A percentile compares a stretch with the other conserved stretches of the same genome.
These are phyloP conservation scores for Jasminum sambac DNA, from an alignment of 257 asterid genomes.

Conservation along the genomic window DNA sequence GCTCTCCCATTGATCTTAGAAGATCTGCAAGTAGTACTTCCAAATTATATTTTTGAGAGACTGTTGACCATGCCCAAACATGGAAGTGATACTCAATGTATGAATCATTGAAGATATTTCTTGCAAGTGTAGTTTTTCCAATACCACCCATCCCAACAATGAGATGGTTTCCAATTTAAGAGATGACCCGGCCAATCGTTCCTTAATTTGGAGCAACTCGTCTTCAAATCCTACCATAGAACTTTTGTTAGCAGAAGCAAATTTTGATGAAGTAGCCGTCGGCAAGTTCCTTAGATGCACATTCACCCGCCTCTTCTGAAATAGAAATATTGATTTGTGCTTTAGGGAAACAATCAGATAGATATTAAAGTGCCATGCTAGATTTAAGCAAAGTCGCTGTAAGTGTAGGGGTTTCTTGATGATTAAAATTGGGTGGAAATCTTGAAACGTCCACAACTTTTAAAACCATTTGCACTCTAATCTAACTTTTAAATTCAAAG, in stretches of 20 bases:
- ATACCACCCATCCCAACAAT: constrained; percentile 21
- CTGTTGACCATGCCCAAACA: constrained; percentile 17
- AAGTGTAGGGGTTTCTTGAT: no score
- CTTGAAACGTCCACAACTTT: no score
- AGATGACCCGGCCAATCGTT: neutral
- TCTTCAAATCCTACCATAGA: neutral
- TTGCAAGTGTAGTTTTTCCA: constrained; percentile 24
- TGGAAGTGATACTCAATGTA: constrained; percentile 1
- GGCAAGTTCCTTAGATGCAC: neutral
- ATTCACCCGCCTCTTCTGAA: neutral
- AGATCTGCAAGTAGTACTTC: constrained; percentile 14
- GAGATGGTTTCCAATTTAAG: neutral
- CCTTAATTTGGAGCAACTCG: constrained; percentile 3
- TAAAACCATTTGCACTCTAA: no score
- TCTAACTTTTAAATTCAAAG: no score
- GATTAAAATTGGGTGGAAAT: no score
- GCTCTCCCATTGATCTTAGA: constrained; percentile 1
- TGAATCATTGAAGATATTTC: constrained; percentile 16
- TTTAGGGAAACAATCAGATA: no score
- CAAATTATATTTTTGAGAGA: constrained; percentile 16
- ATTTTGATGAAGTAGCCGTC: neutral
- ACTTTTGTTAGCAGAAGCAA: no score
- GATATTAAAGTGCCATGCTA: no score
- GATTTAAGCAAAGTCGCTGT: no score
- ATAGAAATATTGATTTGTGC: no score